These are phyloP conservation scores for Diplocarpon mali DNA, from an alignment of 2,329 filamentous ascomycete species.

Conservation along the genomic window DNA sequence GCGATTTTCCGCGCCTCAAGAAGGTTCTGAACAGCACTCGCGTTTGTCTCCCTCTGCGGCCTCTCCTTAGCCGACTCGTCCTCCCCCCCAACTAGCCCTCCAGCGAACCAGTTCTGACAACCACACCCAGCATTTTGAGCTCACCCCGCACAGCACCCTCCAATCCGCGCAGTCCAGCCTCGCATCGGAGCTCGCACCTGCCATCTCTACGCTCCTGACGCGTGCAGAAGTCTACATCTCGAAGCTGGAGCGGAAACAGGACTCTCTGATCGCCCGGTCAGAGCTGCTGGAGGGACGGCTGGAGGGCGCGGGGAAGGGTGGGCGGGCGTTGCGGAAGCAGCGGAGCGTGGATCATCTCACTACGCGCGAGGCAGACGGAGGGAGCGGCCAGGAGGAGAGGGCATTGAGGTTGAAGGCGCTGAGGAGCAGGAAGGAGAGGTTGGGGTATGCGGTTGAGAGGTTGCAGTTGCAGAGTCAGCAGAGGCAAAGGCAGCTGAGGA, in stretches of 20 bases:
- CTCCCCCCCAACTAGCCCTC: not conserved
- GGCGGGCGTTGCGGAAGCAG: constrained; percentile 28
- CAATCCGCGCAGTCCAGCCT: constrained; percentile 53
- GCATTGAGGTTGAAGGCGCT: constrained; percentile 44
- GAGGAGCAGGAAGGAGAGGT: constrained; percentile 57
- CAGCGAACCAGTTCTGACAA: no score
- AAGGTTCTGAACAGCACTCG: constrained; percentile 28
- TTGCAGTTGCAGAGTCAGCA: constrained; percentile 57
- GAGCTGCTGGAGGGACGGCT: constrained; percentile 56
- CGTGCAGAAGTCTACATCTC: constrained; percentile 54
- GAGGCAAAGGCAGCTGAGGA: constrained; percentile 57
- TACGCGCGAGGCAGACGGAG: constrained; percentile 17
- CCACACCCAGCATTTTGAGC: constrained; percentile 52
- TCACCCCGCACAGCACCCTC: constrained; percentile 56
- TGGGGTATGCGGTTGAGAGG: constrained; percentile 60
- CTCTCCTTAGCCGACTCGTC: not conserved
- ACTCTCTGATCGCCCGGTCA: constrained; percentile 52
- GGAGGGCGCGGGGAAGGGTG: constrained; percentile 32
- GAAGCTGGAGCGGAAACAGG: constrained; percentile 54
- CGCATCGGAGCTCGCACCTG: constrained; percentile 60
- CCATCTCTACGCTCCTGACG: constrained; percentile 51
- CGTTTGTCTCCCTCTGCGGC: constrained; percentile 13
- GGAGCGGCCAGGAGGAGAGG: constrained; percentile 17
- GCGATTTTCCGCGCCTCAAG: constrained; percentile 28
- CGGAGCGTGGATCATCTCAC: constrained; percentile 31